Evolutionary conservation across 2,329 filamentous ascomycete species (phyloP).

Genomic region (Chaetomiaceae sp.): DNA sequence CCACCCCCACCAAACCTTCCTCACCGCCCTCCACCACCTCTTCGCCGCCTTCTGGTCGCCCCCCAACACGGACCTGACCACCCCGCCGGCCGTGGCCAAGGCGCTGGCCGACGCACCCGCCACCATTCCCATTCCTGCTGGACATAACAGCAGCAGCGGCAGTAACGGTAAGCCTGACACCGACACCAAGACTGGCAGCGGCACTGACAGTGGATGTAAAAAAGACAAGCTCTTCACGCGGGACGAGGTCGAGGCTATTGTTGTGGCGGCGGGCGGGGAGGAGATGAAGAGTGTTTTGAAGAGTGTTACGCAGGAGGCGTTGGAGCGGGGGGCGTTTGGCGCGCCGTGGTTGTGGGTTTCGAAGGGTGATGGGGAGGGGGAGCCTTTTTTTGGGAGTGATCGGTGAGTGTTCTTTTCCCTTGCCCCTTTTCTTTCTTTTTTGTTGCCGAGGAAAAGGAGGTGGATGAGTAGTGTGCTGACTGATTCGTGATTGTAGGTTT

Average conservation of each 20-base stretch:
- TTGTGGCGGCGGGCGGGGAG: slow-evolving; percentile 46
- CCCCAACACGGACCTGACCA: slow-evolving; percentile 49
- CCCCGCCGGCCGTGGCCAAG: slow-evolving; percentile 31
- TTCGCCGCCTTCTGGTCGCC: slow-evolving; percentile 60
- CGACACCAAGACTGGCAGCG: neutral
- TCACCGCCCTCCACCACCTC: slow-evolving; percentile 49
- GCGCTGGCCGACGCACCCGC: slow-evolving; percentile 17
- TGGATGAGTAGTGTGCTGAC: neutral
- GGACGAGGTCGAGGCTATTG: slow-evolving; percentile 50
- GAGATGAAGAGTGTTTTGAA: slow-evolving; percentile 42
- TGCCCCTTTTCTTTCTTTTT: neutral
- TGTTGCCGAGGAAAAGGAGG: neutral
- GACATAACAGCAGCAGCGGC: too few relatives aligned
- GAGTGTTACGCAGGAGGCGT: slow-evolving; percentile 53
- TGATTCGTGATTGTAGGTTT: slow-evolving; percentile 42
- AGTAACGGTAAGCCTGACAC: neutral
- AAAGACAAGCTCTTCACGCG: slow-evolving; percentile 41
- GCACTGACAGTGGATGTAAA: neutral
- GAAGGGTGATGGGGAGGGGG: slow-evolving; percentile 51
- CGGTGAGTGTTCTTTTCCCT: slow-evolving; percentile 36
- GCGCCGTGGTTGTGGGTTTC: slow-evolving; percentile 70
- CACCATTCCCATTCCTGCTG: too few relatives aligned
- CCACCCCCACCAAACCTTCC: slow-evolving; percentile 46
- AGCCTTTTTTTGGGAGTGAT: slow-evolving; percentile 76
- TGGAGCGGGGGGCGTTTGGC: slow-evolving; percentile 67